phyloP scores from a whole-genome alignment of 2,329 filamentous ascomycete genomes.

The Fusarium sp. region DNA sequence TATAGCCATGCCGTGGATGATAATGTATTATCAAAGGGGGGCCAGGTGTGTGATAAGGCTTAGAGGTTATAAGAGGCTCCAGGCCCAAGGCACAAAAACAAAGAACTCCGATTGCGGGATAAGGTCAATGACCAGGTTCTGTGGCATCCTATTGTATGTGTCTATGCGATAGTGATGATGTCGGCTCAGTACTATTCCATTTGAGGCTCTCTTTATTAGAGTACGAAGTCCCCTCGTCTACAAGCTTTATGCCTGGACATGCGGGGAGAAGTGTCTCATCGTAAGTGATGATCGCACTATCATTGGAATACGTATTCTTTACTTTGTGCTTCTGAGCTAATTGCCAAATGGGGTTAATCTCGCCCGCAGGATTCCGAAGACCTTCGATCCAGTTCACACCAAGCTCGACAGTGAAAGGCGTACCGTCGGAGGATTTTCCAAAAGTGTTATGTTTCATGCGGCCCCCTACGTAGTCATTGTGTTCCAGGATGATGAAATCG shows the following conservation, averaged over 20 bases:
- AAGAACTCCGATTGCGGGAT: background rate
- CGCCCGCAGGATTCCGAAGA: conserved; percentile 39
- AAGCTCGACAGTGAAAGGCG: conserved; percentile 66
- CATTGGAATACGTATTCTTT: conserved; percentile 65
- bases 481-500: conserved; percentile 73
- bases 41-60: background rate
- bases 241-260: background rate
- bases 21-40: background rate
- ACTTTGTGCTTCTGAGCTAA: conserved; percentile 67
- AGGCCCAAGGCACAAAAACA: no score
- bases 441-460: conserved; percentile 65
- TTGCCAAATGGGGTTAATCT: conserved; percentile 64
- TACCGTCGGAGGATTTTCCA: conserved; percentile 57
- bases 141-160: background rate
- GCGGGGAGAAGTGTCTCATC: conserved; percentile 51
- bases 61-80: no score
- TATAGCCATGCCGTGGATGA: background rate
- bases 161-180: background rate
- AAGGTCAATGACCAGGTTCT: background rate
- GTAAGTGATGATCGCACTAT: conserved; percentile 62
- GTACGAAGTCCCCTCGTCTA: background rate
- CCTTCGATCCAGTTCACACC: conserved; percentile 70
- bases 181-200: background rate
- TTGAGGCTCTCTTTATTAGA: background rate
- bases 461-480: conserved; percentile 68